Evolutionary conservation across 495 filamentous ascomycete species (phyloP), one percentile per base, ranked within the genome.

Genomic region (Astrocystis sublimbata): DNA sequence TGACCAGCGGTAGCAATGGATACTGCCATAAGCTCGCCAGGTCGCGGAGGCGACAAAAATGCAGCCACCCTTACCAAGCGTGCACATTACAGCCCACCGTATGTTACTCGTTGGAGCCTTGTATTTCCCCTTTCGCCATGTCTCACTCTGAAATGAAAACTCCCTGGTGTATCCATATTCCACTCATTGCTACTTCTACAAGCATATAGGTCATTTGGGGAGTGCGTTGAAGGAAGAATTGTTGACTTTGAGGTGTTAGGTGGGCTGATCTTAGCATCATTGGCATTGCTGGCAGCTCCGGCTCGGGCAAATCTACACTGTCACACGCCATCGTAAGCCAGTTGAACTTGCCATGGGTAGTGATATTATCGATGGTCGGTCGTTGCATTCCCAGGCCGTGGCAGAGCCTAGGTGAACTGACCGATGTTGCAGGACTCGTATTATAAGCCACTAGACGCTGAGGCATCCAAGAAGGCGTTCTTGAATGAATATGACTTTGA

Each of bases 211-310:
- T n/a, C n/a, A n/a, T n/a, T n/a, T n/a, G n/a, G n/a, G n/a, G n/a
- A n/a, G n/a, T n/a, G n/a, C n/a, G n/a, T n/a, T n/a, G n/a, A n/a
- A n/a, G n/a, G n/a, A n/a, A n/a, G n/a, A n/a, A n/a, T n/a, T n/a
- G n/a, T n/a, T n/a, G n/a, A n/a, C n/a, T n/a, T n/a, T n/a, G n/a
- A n/a, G n/a, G n/a, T n/a, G n/a, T n/a, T n/a, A n/a, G n/a, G n/a
- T 98, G 94, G 94, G 89, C 88, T 23, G 87, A 97, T 73, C 82
- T 92, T 56, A 92, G 87, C 75, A 97, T 98, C 68, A 98, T 98
- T 69, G 94, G 92, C 46, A 88, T 98, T 60, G 94, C 96, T 43
- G 94, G 94, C 12, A 94, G 91, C 71, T 97, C 93, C 19, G 96
- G 96, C 55, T 97, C 93, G 26, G 94, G 94, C 40, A 98, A 98